Evolutionary conservation across 2,329 filamentous ascomycete species (phyloP).

Genomic region (Sporothrix inflata): DNA sequence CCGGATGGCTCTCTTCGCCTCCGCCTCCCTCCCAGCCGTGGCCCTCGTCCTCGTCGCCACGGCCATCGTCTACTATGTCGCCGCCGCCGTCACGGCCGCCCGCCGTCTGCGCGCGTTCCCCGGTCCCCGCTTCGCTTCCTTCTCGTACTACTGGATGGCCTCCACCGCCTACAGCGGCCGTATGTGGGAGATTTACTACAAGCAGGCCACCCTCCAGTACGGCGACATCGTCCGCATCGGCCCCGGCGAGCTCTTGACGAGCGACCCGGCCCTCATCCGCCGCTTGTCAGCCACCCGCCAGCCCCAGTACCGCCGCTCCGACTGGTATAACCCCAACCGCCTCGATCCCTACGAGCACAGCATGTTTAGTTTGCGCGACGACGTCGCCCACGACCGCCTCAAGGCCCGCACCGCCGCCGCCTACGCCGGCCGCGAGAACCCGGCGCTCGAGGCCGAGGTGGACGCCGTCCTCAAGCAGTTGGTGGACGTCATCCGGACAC

Average conservation of each 20-base stretch:
- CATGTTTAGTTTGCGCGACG: conserved; percentile 49
- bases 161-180: conserved; percentile 34
- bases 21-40: background rate
- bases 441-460: conserved; percentile 37
- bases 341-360: conserved; percentile 53
- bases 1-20: conserved; percentile 23
- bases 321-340: conserved; percentile 51
- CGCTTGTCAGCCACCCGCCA: conserved; percentile 39
- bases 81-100: conserved; percentile 31
- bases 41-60: conserved; percentile 3
- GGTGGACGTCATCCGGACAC: conserved; percentile 32
- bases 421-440: conserved; percentile 40
- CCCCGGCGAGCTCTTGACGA: conserved; percentile 44
- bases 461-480: conserved; percentile 35
- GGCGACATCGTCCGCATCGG: conserved; percentile 43
- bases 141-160: conserved; percentile 43
- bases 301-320: conserved; percentile 38
- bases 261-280: conserved; percentile 41
- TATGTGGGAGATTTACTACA: conserved; percentile 35
- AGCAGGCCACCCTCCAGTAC: conserved; percentile 35
- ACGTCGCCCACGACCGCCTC: conserved; percentile 38
- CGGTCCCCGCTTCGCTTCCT: conserved; percentile 39
- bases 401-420: conserved; percentile 37
- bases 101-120: conserved; percentile 37
- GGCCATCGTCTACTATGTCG: conserved; percentile 29